A percentile compares a stretch with the other conserved stretches of the same genome.
These are phyloP conservation scores for Ophiostoma ulmi DNA, from an alignment of 2,329 filamentous ascomycete genomes.

Conservation along the genomic window DNA sequence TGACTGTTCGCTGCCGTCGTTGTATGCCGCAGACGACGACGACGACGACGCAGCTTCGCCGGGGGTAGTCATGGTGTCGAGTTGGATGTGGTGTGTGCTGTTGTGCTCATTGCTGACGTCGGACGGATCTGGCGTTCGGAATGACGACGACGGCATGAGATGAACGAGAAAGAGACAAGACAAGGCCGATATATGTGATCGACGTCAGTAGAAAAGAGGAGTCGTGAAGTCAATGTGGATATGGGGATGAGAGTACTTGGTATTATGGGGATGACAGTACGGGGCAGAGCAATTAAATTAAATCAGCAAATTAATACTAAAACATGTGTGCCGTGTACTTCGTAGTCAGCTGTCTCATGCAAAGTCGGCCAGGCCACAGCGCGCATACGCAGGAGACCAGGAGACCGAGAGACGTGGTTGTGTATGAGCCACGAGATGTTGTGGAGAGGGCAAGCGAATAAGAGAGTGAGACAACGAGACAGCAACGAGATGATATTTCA, in stretches of 20 bases:
- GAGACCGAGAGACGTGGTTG: not conserved
- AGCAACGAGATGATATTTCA: not conserved
- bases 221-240: not conserved
- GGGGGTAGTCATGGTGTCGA: not conserved
- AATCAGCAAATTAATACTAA: not conserved
- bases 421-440: not conserved
- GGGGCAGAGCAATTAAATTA: not conserved
- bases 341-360: conserved; percentile 1
- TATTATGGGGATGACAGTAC: not conserved
- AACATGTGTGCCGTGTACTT: not conserved
- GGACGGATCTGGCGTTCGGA: conserved; percentile 30
- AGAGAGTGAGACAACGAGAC: not conserved
- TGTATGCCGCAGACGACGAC: not conserved
- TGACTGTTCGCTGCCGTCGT: conserved; percentile 41
- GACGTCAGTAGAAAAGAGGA: not conserved
- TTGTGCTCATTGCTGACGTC: conserved; percentile 4
- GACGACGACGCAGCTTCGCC: conserved; percentile 27
- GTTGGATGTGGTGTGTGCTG: not conserved
- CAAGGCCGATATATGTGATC: not conserved
- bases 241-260: not conserved
- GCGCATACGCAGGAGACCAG: not conserved
- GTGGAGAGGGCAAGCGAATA: not conserved
- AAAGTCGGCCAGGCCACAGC: not conserved
- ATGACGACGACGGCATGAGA: conserved; percentile 40
- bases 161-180: not conserved